These are phyloP conservation scores for Coemansia umbellata DNA, from an alignment of 192 early-diverging fungal genomes.

Conservation along the genomic window DNA sequence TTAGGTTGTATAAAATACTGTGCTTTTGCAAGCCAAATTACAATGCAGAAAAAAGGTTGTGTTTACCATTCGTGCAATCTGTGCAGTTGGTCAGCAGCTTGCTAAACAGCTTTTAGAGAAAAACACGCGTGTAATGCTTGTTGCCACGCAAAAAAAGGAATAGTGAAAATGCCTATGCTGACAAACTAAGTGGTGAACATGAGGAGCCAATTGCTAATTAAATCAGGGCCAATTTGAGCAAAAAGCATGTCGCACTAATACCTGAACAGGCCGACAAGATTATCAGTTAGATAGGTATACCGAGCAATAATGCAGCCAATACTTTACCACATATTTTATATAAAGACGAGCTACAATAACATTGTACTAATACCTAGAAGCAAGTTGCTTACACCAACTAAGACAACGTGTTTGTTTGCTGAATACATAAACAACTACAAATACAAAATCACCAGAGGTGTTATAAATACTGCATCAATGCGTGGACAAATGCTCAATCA, in stretches of 20 bases:
- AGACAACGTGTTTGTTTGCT: constrained; percentile 29
- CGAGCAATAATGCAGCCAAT: constrained; percentile 37
- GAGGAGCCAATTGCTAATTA: constrained; percentile 7
- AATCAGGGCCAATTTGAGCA: constrained; percentile 11
- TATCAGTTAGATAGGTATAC: constrained; percentile 24
- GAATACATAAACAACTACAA: constrained; percentile 1
- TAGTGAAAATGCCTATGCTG: constrained; percentile 2
- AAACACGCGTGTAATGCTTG: constrained; percentile 25
- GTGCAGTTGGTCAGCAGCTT: constrained; percentile 28
- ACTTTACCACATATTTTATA: constrained; percentile 25
- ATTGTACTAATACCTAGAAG: constrained; percentile 13
- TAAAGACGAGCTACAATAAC: constrained; percentile 8
- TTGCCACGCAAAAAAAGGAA: constrained; percentile 9
- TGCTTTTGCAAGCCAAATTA: too few species aligned
- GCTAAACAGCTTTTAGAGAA: constrained; percentile 4
- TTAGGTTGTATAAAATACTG: too few species aligned
- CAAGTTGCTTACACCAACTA: constrained; percentile 40
- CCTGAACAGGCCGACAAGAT: constrained; percentile 5
- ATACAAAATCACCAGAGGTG: constrained; percentile 4
- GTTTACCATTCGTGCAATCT: constrained; percentile 29
- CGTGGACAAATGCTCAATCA: constrained; percentile 30
- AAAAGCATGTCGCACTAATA: constrained; percentile 13
- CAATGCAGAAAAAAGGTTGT: constrained; percentile 33
- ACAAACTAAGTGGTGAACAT: constrained; percentile 7
- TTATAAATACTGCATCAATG: constrained; percentile 40